Evolutionary conservation across 345 rosid species (phyloP).

Genomic region (Bruguiera parviflora): DNA sequence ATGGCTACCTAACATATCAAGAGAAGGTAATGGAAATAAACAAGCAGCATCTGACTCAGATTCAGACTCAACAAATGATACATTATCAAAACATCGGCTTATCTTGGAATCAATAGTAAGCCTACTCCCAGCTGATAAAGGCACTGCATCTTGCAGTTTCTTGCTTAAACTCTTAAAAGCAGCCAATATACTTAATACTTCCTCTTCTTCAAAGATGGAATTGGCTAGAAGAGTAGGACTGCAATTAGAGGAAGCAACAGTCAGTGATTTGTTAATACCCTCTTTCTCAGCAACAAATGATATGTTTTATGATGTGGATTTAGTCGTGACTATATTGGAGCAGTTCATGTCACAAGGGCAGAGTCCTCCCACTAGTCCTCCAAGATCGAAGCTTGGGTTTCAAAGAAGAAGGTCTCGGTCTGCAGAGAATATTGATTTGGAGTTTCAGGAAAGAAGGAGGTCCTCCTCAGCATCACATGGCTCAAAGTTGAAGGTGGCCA

Average conservation of each 20-base stretch:
- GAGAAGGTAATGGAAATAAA: conserved; percentile 36
- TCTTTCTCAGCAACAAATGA: conserved; percentile 41
- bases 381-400: conserved; percentile 57
- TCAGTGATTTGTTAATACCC: conserved; percentile 77
- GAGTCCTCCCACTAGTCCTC: conserved; percentile 94
- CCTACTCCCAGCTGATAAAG: conserved; percentile 81
- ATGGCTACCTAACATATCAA: conserved; percentile 72
- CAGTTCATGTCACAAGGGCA: conserved; percentile 84
- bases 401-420: conserved; percentile 94
- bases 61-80: conserved; percentile 55
- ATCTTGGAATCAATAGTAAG: conserved; percentile 82
- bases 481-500: conserved; percentile 91
- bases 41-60: conserved; percentile 53
- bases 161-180: conserved; percentile 87
- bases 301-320: conserved; percentile 67
- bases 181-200: conserved; percentile 63
- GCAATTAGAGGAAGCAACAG: conserved; percentile 86
- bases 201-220: conserved; percentile 70
- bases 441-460: conserved; percentile 83
- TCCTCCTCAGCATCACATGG: conserved; percentile 96
- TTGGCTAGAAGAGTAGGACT: conserved; percentile 74
- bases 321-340: conserved; percentile 70
- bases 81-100: conserved; percentile 58
- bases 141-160: conserved; percentile 74
- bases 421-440: conserved; percentile 75